Evolutionary conservation across 2,329 filamentous ascomycete genomes (phyloP), one percentile per base, ranked within the genome.

Genomic region (Monilinia polystroma): DNA sequence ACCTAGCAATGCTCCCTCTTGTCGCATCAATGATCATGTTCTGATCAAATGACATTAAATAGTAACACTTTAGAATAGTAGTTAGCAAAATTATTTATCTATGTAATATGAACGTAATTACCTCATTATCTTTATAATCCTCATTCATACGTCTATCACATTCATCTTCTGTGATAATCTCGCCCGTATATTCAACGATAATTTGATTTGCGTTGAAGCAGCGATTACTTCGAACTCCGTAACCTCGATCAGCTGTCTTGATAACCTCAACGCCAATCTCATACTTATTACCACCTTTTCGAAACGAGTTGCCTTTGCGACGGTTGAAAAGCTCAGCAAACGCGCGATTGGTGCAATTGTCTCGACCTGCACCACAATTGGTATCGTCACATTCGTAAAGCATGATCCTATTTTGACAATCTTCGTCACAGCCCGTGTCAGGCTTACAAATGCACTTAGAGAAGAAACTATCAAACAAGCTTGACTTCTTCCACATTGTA

Each of bases 21-120:
- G 93, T 97, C 45, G 94, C 95, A 80, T 99, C 95, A 71, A 99
- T 96, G 74, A 98, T 96, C 88, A 98, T 95, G 78, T 96, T 95
- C 78, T 97, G 93, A 76, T 98, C 93, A 76, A 98, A 97, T 66
- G 92, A 93, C 95, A 99, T 99, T 60, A 99, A 83, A 78, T 99
- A 99, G 79, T 97, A 98, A 79, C 93, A 97, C 91, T 97, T 72
- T 51, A 16, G 18, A 41, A 26, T 54, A 18, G 23, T 35, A 45
- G 47, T 73, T 68, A 74, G 69, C 56, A 53, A 64, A 49, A 18
- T 45, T 62, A 75, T 65, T 45, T 23, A 56, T 56, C 54, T 63
- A 12, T 45, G 35, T 16, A 53, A 20, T 45, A 11, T 51, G 6
- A 41, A 68, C 55, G 45, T 43, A 78, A 87, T 78, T 77, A 96